phyloP scores from a whole-genome alignment of 805 yeast species.

The Yamadazyma paraphyllophila region DNA sequence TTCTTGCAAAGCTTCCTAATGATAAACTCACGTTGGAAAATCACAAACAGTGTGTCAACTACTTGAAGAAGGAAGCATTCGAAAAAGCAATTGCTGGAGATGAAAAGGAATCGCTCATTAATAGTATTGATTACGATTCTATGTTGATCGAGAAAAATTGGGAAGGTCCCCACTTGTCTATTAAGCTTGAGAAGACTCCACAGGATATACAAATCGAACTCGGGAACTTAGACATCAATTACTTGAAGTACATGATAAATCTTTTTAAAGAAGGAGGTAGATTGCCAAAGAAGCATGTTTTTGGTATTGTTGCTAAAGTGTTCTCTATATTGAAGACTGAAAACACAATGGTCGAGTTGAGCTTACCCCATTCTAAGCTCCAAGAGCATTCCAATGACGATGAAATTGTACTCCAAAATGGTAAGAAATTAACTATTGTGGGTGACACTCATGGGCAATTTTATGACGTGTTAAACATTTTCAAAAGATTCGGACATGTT shows the following conservation, averaged over 20 bases:
- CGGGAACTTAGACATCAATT: slow-evolving; percentile 47
- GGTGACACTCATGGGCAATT: slow-evolving; percentile 99
- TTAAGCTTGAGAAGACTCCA: slow-evolving; percentile 28
- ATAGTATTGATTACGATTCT: slow-evolving; percentile 45
- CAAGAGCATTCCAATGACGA: slow-evolving; percentile 2
- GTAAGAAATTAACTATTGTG: slow-evolving; percentile 71
- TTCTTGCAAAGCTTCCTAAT: slow-evolving; percentile 59
- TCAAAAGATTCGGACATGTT: slow-evolving; percentile 72
- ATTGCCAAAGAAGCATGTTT: slow-evolving; percentile 79
- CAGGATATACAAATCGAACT: slow-evolving; percentile 29
- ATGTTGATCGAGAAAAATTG: slow-evolving; percentile 53
- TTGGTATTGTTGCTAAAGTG: slow-evolving; percentile 74
- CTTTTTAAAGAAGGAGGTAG: slow-evolving; percentile 71
- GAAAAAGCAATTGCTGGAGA: slow-evolving; percentile 82
- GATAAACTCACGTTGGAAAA: slow-evolving; percentile 68
- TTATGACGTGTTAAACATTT: slow-evolving; percentile 82
- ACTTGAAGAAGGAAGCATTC: slow-evolving; percentile 72
- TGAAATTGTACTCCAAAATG: slow-evolving; percentile 24
- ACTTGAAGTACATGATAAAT: slow-evolving; percentile 63
- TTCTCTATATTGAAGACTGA: slow-evolving; percentile 63
- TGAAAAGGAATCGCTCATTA: slow-evolving; percentile 51
- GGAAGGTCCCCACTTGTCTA: slow-evolving; percentile 55
- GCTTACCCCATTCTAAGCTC: slow-evolving; percentile 34
- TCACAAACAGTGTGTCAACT: slow-evolving; percentile 58
- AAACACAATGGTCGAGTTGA: slow-evolving; percentile 72